Base-by-base conservation (phyloP, 2,329 filamentous ascomycete genomes). In the Tolypocladium cylindrosporum region DNA sequence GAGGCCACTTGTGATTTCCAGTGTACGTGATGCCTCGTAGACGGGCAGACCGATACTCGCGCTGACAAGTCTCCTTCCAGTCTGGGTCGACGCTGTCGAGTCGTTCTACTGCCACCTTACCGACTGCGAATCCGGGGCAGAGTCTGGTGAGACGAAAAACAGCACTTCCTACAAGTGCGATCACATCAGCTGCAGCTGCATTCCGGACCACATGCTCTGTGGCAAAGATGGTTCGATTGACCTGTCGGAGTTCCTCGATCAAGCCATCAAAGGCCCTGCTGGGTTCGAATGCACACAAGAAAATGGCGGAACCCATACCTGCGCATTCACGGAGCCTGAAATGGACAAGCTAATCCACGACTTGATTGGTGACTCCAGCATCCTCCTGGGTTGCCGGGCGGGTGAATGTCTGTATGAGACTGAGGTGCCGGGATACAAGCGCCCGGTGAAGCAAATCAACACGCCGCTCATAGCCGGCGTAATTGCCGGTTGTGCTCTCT, bases 101-200 rank as follows among this genome's bases (percentile, higher is more conserved):
- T 97, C 94, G 1, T 99, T 99, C 78, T 99, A 96, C 74, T 99
- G 95, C 75, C 86, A 88, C 61, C 79, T 99, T 59, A 85, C 90
- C 67, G 87, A 87, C 19, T 99, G 94, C 76, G 74, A 83, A 19
- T 94, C 90, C 66, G 81, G 75, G 55, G 84, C 88, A 69, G 81
- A 89, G 58, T 87, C 86, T 60, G 81, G 84, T 57, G 81, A 86
- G 40, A 77, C 82, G 56, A 82, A 84, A 66, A 99, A 99, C 74
- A 86, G 82, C 57, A 97, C 93, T 2, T 82, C 80, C 55, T 97
- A 97, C 75, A 82, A 84, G 63, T 99, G 94, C 74, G 81, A 93
- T 50, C 85, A 91, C 61, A 87, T 97, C 66, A 79, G 87, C 61
- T 99, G 94, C 74, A 85, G 85, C 64, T 99, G 94, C 71, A 89